Evolutionary conservation across 2,329 filamentous ascomycete species (phyloP), one percentile per base, ranked within the genome.

Genomic region (Xylaria sp.): DNA sequence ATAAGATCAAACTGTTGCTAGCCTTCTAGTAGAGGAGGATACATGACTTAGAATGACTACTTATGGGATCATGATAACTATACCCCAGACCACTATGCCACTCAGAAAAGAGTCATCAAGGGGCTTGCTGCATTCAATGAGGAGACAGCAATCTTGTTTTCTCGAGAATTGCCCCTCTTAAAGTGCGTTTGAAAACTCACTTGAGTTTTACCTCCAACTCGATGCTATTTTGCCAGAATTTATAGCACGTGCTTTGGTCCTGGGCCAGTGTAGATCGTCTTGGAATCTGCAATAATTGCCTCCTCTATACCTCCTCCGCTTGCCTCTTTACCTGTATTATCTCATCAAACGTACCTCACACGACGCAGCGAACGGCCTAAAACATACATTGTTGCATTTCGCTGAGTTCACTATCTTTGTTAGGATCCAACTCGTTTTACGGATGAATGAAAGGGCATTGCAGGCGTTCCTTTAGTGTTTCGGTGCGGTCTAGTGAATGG

Each of bases 1-100:
- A 57, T 47, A 53, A 19, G 12, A 21, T 56, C 46, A 47, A 47
- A 31, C 40, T 61, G 42, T 56, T 56, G 54, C 47, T 31, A 54
- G 25, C 11, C 11, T 12, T 54, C 37, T 28, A 5, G 17, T 33
- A 23, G 42, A 5, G 28, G 14, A 35, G 23, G 57, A 23, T 57
- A 28, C 21, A 25, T 35, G 35, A 35, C 47, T 61, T n/a, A 4
- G 40, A 47, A 9, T 40, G 33, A 23, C 38, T 46, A 21, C 37
- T 33, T 33, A 51, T 33, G 35, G 49, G 33, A 37, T 25, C 49
- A 38, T 25, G 33, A 51, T 40, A 42, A 50, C 33, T 54, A n/a
- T 47, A 47, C 54, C n/a, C 25, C 25, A 60, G 25, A 33, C 38
- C 6, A 23, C 42, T 54, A 15, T 37, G 40, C 42, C 40, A 6